These are phyloP conservation scores for Colletotrichum aenigma DNA, from an alignment of 2,329 filamentous ascomycete genomes.

Conservation along the genomic window DNA sequence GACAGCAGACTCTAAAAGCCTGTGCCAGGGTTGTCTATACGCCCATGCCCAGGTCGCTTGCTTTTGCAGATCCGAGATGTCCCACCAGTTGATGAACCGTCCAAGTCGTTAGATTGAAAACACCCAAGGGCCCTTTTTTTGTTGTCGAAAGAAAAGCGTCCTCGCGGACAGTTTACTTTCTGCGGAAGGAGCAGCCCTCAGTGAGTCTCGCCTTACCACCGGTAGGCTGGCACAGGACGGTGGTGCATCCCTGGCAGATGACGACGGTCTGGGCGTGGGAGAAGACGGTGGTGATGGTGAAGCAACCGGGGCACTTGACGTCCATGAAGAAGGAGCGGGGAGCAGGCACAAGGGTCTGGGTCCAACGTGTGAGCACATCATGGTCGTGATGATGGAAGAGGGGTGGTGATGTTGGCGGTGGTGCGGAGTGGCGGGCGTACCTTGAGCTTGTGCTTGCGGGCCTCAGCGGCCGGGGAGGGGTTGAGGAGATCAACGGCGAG, in stretches of 20 bases:
- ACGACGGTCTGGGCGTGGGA: slow-evolving; percentile 99
- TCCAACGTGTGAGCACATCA: slow-evolving; percentile 18
- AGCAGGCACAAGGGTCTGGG: slow-evolving; percentile 89
- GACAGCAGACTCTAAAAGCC: slow-evolving; percentile 37
- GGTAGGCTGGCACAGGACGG: slow-evolving; percentile 98
- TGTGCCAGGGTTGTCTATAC: slow-evolving; percentile 48
- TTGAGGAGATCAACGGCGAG: slow-evolving; percentile 99
- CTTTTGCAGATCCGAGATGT: slow-evolving; percentile 65
- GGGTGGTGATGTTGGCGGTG: background rate
- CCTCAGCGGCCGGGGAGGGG: slow-evolving; percentile 96
- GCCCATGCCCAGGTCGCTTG: slow-evolving; percentile 50
- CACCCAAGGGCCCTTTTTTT: slow-evolving; percentile 39
- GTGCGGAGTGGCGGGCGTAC: slow-evolving; percentile 53
- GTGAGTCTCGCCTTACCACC: slow-evolving; percentile 99
- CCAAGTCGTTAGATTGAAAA: slow-evolving; percentile 47
- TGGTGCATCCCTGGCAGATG: slow-evolving; percentile 99
- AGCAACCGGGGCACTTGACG: slow-evolving; percentile 99
- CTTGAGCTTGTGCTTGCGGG: slow-evolving; percentile 99
- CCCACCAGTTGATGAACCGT: slow-evolving; percentile 51
- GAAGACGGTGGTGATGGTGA: slow-evolving; percentile 99
- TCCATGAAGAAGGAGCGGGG: slow-evolving; percentile 99
- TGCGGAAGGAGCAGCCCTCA: slow-evolving; percentile 99
- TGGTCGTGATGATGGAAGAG: background rate
- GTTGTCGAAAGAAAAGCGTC: slow-evolving; percentile 46
- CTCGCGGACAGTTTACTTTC: slow-evolving; percentile 80